These are phyloP conservation scores for Microdochium trichocladiopsis DNA, from an alignment of 2,329 filamentous ascomycete species.

Conservation along the genomic window DNA sequence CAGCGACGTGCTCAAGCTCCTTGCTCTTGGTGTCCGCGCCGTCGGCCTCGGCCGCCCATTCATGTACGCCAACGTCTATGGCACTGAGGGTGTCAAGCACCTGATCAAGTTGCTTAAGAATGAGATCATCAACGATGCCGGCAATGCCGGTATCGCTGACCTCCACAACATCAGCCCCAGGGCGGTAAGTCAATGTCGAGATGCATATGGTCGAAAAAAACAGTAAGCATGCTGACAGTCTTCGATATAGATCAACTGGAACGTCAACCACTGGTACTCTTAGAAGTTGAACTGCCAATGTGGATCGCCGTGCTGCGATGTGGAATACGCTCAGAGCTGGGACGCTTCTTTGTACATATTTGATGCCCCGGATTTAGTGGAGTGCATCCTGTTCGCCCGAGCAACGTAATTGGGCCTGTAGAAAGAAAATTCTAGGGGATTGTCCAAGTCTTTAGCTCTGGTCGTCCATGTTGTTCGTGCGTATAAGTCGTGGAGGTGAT, in stretches of 20 bases:
- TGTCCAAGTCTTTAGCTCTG: no score
- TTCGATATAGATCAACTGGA: background rate
- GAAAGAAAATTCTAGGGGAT: no score
- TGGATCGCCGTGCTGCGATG: no score
- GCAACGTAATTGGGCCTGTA: no score
- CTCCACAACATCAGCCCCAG: constrained; percentile 14
- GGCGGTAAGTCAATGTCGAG: constrained; percentile 4
- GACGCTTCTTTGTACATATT: background rate
- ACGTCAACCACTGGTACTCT: background rate
- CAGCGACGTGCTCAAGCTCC: constrained; percentile 23
- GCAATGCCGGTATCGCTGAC: constrained; percentile 18
- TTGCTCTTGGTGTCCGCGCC: constrained; percentile 23
- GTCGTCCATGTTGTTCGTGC: no score
- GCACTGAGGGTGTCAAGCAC: constrained; percentile 32
- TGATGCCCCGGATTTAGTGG: no score
- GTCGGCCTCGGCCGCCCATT: constrained; percentile 34
- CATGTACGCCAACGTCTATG: constrained; percentile 41
- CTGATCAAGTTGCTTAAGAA: constrained; percentile 34
- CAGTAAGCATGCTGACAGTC: background rate
- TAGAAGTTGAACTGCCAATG: background rate
- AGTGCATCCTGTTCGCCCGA: no score
- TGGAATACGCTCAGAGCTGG: background rate
- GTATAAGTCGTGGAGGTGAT: no score
- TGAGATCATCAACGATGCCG: constrained; percentile 26
- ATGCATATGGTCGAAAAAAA: background rate